Percentiles rank a stretch among this genome's conserved stretches.
These are phyloP conservation scores for Limtongia smithiae DNA, from an alignment of 805 yeast genomes.

Conservation along the genomic window DNA sequence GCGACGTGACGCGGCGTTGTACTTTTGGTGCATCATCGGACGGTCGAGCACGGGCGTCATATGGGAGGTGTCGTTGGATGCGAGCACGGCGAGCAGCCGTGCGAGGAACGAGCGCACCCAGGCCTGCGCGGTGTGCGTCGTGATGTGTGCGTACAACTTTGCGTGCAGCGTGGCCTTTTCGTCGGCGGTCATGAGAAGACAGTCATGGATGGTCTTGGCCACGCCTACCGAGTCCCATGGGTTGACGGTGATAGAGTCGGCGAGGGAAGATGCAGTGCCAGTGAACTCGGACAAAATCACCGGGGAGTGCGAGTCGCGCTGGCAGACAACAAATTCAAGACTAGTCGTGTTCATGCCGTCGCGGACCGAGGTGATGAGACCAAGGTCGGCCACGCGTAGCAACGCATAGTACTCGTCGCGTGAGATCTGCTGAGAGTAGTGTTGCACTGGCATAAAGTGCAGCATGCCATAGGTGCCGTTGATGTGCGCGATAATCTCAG, in stretches of 20 bases:
- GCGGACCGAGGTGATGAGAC: conserved; percentile 82
- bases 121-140: conserved; percentile 66
- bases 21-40: conserved; percentile 58
- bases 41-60: conserved; percentile 81
- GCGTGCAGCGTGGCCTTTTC: conserved; percentile 48
- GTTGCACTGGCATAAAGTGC: conserved; percentile 83
- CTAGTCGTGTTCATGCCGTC: conserved; percentile 98
- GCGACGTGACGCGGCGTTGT: conserved; percentile 59
- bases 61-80: conserved; percentile 45
- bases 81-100: conserved; percentile 35
- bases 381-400: conserved; percentile 83
- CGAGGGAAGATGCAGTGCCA: conserved; percentile 62
- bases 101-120: conserved; percentile 53
- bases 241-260: conserved; percentile 65
- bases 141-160: conserved; percentile 60
- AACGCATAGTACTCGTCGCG: conserved; percentile 87
- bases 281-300: conserved; percentile 88
- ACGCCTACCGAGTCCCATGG: conserved; percentile 98
- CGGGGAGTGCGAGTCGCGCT: conserved; percentile 66
- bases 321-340: conserved; percentile 85
- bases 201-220: conserved; percentile 72
- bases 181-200: conserved; percentile 53
- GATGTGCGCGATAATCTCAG: conserved; percentile 75
- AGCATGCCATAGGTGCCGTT: conserved; percentile 81
- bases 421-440: conserved; percentile 84